A percentile compares a stretch with the other conserved stretches of the same genome.
phyloP scores from a whole-genome alignment of 352 stramenopile species.

The Phytophthora ohioensis region DNA sequence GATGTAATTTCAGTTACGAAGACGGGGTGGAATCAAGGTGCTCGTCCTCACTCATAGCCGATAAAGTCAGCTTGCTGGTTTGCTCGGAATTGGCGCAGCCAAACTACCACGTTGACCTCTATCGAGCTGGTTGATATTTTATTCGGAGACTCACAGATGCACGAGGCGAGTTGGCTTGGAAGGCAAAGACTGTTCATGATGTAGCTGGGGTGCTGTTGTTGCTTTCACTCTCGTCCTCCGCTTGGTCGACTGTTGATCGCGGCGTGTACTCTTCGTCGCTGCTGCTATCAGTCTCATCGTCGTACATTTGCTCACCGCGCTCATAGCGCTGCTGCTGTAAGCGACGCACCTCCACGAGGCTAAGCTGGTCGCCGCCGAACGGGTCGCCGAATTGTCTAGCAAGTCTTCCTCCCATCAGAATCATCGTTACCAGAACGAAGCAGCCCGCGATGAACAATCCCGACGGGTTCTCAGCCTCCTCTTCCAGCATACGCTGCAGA shows the following conservation, averaged over 20 bases:
- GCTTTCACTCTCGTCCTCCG: conserved; percentile 15
- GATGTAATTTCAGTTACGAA: conserved; percentile 15
- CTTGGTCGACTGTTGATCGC: conserved; percentile 10
- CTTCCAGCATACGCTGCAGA: conserved; percentile 65
- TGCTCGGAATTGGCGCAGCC: background rate
- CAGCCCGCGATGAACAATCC: conserved; percentile 69
- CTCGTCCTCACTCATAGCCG: background rate
- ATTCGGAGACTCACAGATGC: background rate
- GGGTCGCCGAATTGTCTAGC: conserved; percentile 56
- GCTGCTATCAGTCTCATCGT: conserved; percentile 69
- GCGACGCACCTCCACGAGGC: conserved; percentile 71
- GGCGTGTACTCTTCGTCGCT: conserved; percentile 41
- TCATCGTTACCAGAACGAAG: conserved; percentile 62
- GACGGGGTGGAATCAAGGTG: conserved; percentile 13
- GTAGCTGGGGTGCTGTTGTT: conserved; percentile 5
- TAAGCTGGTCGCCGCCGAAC: conserved; percentile 62
- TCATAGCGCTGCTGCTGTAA: conserved; percentile 80
- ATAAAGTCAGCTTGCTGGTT: background rate
- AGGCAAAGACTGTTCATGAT: conserved; percentile 16
- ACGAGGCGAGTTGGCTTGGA: background rate
- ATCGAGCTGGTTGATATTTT: background rate
- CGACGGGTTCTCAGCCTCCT: conserved; percentile 78
- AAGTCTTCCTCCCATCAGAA: conserved; percentile 61
- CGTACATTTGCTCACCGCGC: conserved; percentile 47
- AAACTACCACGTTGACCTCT: conserved; percentile 19